A percentile compares a stretch with the other conserved stretches of the same genome.
phyloP scores from a whole-genome alignment of 495 filamentous ascomycete genomes.

The Physcia stellaris region DNA sequence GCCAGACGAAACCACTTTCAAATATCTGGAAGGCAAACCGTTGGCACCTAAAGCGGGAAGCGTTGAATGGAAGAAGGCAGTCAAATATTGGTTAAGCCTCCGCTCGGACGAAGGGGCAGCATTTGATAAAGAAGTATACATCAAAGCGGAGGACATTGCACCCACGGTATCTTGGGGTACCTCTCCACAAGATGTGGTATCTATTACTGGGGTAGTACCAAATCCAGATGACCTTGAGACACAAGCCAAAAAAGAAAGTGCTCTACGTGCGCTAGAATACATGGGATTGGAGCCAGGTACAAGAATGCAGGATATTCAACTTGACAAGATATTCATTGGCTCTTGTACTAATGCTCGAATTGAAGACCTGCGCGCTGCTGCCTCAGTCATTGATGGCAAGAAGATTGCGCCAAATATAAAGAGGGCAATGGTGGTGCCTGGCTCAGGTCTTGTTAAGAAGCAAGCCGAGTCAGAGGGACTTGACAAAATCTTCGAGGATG shows the following conservation, averaged over 20 bases:
- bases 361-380: constrained; percentile 85
- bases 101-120: constrained; percentile 72
- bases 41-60: constrained; percentile 73
- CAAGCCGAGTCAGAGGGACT: constrained; percentile 87
- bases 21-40: constrained; percentile 84
- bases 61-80: constrained; percentile 79
- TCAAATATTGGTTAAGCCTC: constrained; percentile 78
- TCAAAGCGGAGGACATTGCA: constrained; percentile 82
- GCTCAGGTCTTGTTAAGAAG: constrained; percentile 86
- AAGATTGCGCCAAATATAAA: constrained; percentile 80
- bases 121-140: constrained; percentile 75
- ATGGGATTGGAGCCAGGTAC: constrained; percentile 85
- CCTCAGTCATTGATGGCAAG: constrained; percentile 70
- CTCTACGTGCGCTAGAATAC: constrained; percentile 76
- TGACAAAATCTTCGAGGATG: constrained; percentile 79
- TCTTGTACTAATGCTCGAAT: constrained; percentile 97
- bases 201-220: constrained; percentile 82
- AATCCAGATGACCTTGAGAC: constrained; percentile 75
- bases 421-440: constrained; percentile 90
- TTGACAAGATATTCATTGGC: constrained; percentile 97
- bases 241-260: constrained; percentile 61
- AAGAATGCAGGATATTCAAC: constrained; percentile 72
- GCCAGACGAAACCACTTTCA: constrained; percentile 84
- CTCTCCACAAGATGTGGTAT: constrained; percentile 86
- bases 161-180: constrained; percentile 97